Conservation (phyloP, 1,139 yeast species). For the Hyphopichia buzzinii region DNA sequence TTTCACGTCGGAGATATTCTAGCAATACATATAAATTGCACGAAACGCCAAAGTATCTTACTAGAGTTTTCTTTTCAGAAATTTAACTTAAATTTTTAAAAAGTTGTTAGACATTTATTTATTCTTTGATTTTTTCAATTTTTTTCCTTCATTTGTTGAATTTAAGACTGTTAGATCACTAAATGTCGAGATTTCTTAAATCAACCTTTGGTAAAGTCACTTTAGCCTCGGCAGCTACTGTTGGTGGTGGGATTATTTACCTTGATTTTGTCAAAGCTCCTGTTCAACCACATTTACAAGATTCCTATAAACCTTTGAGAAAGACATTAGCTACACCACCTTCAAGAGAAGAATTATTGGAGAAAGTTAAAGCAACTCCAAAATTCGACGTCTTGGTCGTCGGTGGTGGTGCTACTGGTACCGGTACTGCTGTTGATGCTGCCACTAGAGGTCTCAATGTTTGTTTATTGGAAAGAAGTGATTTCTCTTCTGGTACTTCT, state of each 20-base stretch:
- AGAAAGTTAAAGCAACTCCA: slow-evolving; percentile 32
- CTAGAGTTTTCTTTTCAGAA: too few species aligned
- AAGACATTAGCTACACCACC: slow-evolving; percentile 39
- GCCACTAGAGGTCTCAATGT: slow-evolving; percentile 88
- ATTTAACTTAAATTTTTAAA: too few species aligned
- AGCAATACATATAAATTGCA: neutral
- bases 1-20: neutral
- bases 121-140: slow-evolving; percentile 1
- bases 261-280: slow-evolving; percentile 43
- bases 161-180: neutral
- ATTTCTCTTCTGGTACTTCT: slow-evolving; percentile 90
- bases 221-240: slow-evolving; percentile 31
- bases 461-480: slow-evolving; percentile 80
- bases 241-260: slow-evolving; percentile 40
- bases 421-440: slow-evolving; percentile 93
- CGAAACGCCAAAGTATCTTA: neutral
- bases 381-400: slow-evolving; percentile 78
- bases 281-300: slow-evolving; percentile 24
- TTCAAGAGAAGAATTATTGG: slow-evolving; percentile 31
- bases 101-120: neutral
- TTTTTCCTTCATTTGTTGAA: neutral
- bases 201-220: slow-evolving; percentile 28
- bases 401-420: slow-evolving; percentile 97
- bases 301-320: slow-evolving; percentile 36
- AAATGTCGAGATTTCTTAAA: slow-evolving; percentile 17